phyloP scores from a whole-genome alignment of 768 basidiomycete species.

The Tricholoma saponaceum region DNA sequence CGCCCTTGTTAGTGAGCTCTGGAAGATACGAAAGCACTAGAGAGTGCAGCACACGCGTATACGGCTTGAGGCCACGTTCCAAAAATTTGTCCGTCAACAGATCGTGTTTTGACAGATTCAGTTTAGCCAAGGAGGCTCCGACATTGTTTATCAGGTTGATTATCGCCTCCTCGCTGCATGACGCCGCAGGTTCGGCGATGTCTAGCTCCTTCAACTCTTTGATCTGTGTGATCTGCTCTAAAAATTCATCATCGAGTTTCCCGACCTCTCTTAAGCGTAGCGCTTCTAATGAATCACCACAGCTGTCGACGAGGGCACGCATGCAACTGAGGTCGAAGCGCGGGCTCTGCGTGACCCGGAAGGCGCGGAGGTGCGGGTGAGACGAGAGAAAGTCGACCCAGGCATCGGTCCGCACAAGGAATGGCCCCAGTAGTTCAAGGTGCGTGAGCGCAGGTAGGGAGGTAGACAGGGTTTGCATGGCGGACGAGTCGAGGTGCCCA shows the following conservation, averaged over 20 bases:
- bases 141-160: slow-evolving; percentile 49
- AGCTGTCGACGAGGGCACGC: slow-evolving; percentile 51
- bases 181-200: slow-evolving; percentile 55
- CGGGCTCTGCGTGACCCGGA: slow-evolving; percentile 82
- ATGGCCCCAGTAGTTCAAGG: slow-evolving; percentile 84
- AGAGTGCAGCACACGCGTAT: slow-evolving; percentile 42
- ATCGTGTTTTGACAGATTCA: slow-evolving; percentile 71
- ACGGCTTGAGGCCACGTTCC: slow-evolving; percentile 49
- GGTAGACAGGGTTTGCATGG: slow-evolving; percentile 54
- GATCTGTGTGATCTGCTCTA: slow-evolving; percentile 47
- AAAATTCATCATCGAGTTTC: slow-evolving; percentile 60
- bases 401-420: slow-evolving; percentile 66
- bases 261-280: slow-evolving; percentile 81
- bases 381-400: slow-evolving; percentile 76
- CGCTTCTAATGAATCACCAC: slow-evolving; percentile 46
- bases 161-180: slow-evolving; percentile 54
- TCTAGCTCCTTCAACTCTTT: slow-evolving; percentile 54
- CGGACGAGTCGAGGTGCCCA: slow-evolving; percentile 69
- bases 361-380: slow-evolving; percentile 59
- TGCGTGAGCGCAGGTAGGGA: slow-evolving; percentile 63
- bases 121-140: slow-evolving; percentile 50
- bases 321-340: slow-evolving; percentile 76
- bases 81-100: slow-evolving; percentile 60
- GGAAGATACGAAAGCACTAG: slow-evolving; percentile 55
- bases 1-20: slow-evolving; percentile 66